Base-by-base conservation (phyloP, 495 filamentous ascomycete genomes). In the Usnea hakonensis region DNA sequence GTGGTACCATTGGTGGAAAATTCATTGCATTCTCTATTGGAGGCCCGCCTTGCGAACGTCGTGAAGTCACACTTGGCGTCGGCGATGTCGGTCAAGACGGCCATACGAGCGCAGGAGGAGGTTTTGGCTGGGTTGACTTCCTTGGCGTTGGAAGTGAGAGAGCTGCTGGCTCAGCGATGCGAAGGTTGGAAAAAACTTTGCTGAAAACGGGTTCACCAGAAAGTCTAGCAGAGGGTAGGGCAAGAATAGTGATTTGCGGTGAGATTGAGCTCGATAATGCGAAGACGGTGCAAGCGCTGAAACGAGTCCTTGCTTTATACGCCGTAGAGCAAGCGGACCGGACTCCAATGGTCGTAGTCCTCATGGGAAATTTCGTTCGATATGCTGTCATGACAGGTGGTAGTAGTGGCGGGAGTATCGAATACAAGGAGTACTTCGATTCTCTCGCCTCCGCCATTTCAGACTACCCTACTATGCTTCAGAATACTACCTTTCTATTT, bases 91-190 rank as follows among this genome's bases (percentile, higher is more conserved):
- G 70, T 23, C 78, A 81, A 66, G 81, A 87, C 65, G 68, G 77
- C 28, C 77, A 75, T 43, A 57, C 71, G 17, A 85, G 83, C 21
- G 83, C 86, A 63, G 88, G 88, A 23, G 85, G 84, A 58, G 91
- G 90, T 1, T 95, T 97, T 70, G 95, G 94, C 14, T 97, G 95
- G 90, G 87, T 96, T 11, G 95, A 99, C 69, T 97, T 97, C 71
- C 74, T 96, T 0, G 94, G 95, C 26, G 83, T 92, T 3, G 94
- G 94, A 10, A 93, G 90, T 64, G 91, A 96, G 71, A 87, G 92
- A 56, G 90, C 90, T 30, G 83, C 86, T 14, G 92, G 94, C 0
- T 73, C 83, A 2, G 84, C 85, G 14, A 95, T 99, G 90, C 83
- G 90, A 40, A 87, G 80, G 65, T 75, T 95, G 5, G 87, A 90